Base-by-base conservation (phyloP, 257 asterid genomes). In the Ligustrum vulgare region DNA sequence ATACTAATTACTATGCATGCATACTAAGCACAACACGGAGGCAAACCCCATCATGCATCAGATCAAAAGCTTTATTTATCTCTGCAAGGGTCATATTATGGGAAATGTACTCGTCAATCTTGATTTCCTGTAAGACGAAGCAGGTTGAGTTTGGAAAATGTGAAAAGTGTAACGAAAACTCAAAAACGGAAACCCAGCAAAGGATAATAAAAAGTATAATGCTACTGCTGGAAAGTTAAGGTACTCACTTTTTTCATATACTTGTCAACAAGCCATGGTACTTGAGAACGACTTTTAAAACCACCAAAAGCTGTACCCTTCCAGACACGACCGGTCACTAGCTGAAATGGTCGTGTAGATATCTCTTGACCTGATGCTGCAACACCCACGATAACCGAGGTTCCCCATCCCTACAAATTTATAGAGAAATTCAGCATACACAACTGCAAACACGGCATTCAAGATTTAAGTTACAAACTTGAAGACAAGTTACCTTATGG, bases 351-450 rank as follows among this genome's bases (percentile, higher is more conserved):
- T 49, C 97, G 98, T 0, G 99, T 95, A 25, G 97, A 83, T 80
- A 95, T 93, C 88, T 95, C 98, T 82, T 95, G 99, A 33, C 98
- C 99, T 35, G 99, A 93, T 70, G 99, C 99, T 32, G 99, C 99
- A 45, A 95, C 99, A n/a, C 98, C 99, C 83, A 95, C 99, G 78
- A 95, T 93, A 71, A 95, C 98, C 3, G 99, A 95, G 69, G 97
- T 95, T 33, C 99, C 97, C 99, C 99, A 95, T 1, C 99, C 99
- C 99, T 95, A 63, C 54, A 60, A 37, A 49, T 76, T 77, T 6
- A 80, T 23, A 37, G 49, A 15, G 39, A 75, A 67, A 64, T 41
- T 83, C 56, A 72, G 77, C 68, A 71, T 73, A 54, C 58, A 16
- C 56, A 73, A 45, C 23, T 28, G 70, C 67, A 32, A 34, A 34